phyloP scores from a whole-genome alignment of 2,329 filamentous ascomycete species.

The Venturia nashicola region DNA sequence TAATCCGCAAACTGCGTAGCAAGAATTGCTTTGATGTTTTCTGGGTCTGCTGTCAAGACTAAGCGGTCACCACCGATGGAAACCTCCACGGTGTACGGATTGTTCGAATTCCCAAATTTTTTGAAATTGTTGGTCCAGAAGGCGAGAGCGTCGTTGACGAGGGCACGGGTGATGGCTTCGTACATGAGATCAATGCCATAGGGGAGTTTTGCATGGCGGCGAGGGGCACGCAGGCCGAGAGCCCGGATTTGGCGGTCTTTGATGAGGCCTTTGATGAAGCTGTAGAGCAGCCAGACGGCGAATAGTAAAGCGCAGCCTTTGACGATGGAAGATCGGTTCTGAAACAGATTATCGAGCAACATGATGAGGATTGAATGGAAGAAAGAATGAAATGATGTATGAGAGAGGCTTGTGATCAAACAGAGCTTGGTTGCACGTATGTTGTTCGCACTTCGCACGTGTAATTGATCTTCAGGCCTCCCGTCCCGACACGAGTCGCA shows the following conservation, averaged over 20 bases:
- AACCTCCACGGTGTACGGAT: conserved; percentile 47
- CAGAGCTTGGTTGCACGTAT: too few species aligned
- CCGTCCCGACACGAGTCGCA: neutral
- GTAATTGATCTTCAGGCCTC: neutral
- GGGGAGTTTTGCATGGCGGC: conserved; percentile 25
- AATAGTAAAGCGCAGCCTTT: neutral
- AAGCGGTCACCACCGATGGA: conserved; percentile 36
- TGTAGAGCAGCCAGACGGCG: neutral
- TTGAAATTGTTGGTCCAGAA: conserved; percentile 47
- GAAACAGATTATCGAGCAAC: neutral
- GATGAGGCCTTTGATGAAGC: neutral
- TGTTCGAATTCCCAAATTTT: conserved; percentile 22
- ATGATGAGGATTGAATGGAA: neutral
- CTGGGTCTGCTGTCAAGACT: conserved; percentile 67
- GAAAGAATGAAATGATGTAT: neutral
- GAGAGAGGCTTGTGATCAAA: neutral
- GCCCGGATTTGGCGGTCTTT: conserved; percentile 20
- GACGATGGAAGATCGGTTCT: neutral
- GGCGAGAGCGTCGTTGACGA: conserved; percentile 33
- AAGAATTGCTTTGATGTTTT: conserved; percentile 87
- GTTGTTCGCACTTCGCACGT: neutral
- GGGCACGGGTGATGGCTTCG: conserved; percentile 40
- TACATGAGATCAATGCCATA: conserved; percentile 52
- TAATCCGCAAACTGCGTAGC: conserved; percentile 77
- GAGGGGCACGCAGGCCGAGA: conserved; percentile 33